These are phyloP conservation scores for Pythium utonaiense DNA, from an alignment of 352 stramenopile species.

Conservation along the genomic window DNA sequence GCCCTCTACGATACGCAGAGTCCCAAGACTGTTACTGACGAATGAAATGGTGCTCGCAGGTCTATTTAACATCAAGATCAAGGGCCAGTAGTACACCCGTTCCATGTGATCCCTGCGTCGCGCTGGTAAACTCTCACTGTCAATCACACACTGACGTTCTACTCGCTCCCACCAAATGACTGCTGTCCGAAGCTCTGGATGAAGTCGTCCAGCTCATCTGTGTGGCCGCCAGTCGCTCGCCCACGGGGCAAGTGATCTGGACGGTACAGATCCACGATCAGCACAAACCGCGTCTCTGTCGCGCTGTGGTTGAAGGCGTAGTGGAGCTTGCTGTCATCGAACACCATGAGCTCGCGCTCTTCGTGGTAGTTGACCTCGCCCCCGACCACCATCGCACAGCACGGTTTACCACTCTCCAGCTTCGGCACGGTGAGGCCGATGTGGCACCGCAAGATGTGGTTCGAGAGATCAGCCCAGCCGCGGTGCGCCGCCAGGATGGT, in stretches of 20 bases:
- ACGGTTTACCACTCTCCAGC: constrained; percentile 44
- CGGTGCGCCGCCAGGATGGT: constrained; percentile 70
- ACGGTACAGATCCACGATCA: constrained; percentile 89
- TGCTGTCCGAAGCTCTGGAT: constrained; percentile 79
- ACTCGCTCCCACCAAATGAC: constrained; percentile 22
- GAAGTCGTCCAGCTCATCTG: constrained; percentile 87
- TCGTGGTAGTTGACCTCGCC: constrained; percentile 64
- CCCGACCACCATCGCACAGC: constrained; percentile 77
- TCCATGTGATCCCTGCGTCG: background rate
- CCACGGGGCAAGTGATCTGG: constrained; percentile 76
- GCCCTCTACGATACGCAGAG: background rate
- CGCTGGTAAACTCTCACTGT: background rate
- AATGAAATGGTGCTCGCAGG: constrained; percentile 34
- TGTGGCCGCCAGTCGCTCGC: constrained; percentile 77
- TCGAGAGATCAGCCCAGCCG: constrained; percentile 88
- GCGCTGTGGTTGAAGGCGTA: constrained; percentile 81
- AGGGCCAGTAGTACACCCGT: constrained; percentile 34
- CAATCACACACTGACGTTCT: constrained; percentile 1
- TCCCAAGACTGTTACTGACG: background rate
- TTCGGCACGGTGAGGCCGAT: constrained; percentile 65
- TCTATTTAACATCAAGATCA: constrained; percentile 92
- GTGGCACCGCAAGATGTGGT: constrained; percentile 86
- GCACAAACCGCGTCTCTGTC: constrained; percentile 59
- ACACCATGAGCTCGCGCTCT: constrained; percentile 83
- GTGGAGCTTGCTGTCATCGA: constrained; percentile 91